These are phyloP conservation scores for Marasmius fiardii DNA, from an alignment of 1,284 basidiomycete species.

Conservation along the genomic window DNA sequence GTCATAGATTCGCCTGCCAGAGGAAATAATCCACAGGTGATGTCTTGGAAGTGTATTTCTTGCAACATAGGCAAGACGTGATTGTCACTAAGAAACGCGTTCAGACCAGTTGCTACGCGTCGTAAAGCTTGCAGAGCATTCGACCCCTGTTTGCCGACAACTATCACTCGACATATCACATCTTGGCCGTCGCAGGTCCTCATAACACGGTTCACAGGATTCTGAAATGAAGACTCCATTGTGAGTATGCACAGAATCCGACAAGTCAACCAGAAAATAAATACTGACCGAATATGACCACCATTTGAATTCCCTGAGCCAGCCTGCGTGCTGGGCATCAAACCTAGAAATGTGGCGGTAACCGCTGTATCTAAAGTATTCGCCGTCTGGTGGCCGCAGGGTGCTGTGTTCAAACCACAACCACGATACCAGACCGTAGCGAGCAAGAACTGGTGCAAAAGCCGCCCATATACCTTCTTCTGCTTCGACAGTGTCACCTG, in stretches of 20 bases:
- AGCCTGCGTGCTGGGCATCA: too few relatives aligned
- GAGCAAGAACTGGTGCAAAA: too few relatives aligned
- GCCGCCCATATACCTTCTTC: too few relatives aligned
- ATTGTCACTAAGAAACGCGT: conserved; percentile 19
- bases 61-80: conserved; percentile 25
- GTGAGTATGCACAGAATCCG: neutral
- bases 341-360: neutral
- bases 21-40: conserved; percentile 28
- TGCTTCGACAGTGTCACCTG: too few relatives aligned
- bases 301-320: too few relatives aligned
- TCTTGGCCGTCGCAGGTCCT: conserved; percentile 20
- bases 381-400: neutral
- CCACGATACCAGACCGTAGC: too few relatives aligned
- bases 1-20: conserved; percentile 17
- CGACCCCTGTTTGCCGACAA: conserved; percentile 18
- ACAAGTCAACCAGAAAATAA: too few relatives aligned
- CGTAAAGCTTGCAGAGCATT: conserved; percentile 21
- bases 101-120: conserved; percentile 17
- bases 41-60: conserved; percentile 24
- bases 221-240: conserved; percentile 10
- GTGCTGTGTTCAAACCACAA: too few relatives aligned
- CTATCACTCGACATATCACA: conserved; percentile 20
- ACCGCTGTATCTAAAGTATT: neutral
- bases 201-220: conserved; percentile 14
- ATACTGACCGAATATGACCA: too few relatives aligned